Conservation (phyloP, 2,329 filamentous ascomycete genomes). For the Alternaria dauci region DNA sequence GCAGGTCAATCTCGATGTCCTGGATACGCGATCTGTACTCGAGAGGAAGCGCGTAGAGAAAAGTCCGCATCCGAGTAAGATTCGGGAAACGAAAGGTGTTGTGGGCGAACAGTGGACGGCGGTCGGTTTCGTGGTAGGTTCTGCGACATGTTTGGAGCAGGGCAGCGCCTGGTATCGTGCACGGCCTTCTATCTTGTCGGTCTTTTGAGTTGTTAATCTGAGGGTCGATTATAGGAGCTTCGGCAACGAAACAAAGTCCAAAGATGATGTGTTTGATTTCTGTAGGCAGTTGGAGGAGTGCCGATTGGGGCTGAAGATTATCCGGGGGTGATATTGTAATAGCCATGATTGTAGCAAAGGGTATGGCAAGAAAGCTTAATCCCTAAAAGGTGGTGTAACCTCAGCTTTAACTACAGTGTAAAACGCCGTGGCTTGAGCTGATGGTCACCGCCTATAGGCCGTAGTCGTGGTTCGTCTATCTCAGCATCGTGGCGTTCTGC, state of each 20-base stretch:
- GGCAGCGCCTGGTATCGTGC: constrained; percentile 27
- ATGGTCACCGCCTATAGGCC: constrained; percentile 3
- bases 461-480: not conserved
- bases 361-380: not conserved
- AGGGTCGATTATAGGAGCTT: constrained; percentile 37
- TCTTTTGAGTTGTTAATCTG: constrained; percentile 5
- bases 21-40: constrained; percentile 33
- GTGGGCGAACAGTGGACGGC: constrained; percentile 40
- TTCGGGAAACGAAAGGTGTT: constrained; percentile 52
- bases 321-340: constrained; percentile 20
- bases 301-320: constrained; percentile 43
- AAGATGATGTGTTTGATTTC: constrained; percentile 50
- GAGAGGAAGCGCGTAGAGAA: constrained; percentile 37
- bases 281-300: constrained; percentile 42
- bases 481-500: constrained; percentile 15
- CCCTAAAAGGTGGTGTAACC: not conserved
- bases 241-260: constrained; percentile 35
- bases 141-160: constrained; percentile 50
- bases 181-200: not conserved
- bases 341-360: constrained; percentile 15
- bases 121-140: constrained; percentile 45
- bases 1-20: constrained; percentile 50
- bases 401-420: constrained; percentile 3
- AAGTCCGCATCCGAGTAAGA: constrained; percentile 39
- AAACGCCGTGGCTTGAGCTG: constrained; percentile 1